These are phyloP conservation scores for Pterocarpus santalinus DNA, from an alignment of 306 rosid species.

Conservation along the genomic window DNA sequence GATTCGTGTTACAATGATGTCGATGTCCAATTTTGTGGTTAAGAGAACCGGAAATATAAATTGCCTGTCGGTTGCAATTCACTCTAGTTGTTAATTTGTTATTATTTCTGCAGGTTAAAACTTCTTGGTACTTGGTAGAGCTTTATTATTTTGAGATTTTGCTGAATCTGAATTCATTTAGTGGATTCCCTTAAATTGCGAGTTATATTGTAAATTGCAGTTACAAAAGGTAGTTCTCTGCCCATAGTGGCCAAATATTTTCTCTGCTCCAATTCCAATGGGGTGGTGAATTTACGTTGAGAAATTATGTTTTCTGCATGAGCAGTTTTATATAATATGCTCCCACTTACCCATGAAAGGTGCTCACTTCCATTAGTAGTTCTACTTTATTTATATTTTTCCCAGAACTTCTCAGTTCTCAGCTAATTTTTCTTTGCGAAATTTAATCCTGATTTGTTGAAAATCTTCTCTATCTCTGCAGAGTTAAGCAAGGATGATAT, in stretches of 20 bases:
- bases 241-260: not conserved
- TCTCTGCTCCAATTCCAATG: not conserved
- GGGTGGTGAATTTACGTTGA: not conserved
- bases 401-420: conserved; percentile 7
- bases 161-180: conserved; percentile 14
- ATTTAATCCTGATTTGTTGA: conserved; percentile 15
- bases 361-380: conserved; percentile 3
- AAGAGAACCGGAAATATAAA: not conserved
- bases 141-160: conserved; percentile 20
- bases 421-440: conserved; percentile 20
- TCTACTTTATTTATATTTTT: not conserved
- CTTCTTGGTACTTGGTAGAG: conserved; percentile 3
- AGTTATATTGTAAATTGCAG: conserved; percentile 9
- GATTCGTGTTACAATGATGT: not conserved
- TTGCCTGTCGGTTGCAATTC: not conserved
- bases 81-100: no score
- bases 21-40: not conserved
- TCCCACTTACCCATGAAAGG: not conserved
- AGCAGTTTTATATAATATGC: not conserved
- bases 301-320: not conserved
- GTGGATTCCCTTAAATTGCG: not conserved
- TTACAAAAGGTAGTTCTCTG: not conserved
- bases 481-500: conserved; percentile 61
- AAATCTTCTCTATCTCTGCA: conserved; percentile 41
- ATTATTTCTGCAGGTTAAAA: not conserved